Conservation (phyloP, 192 early-diverging fungal species). For the Backusella australiensis region DNA sequence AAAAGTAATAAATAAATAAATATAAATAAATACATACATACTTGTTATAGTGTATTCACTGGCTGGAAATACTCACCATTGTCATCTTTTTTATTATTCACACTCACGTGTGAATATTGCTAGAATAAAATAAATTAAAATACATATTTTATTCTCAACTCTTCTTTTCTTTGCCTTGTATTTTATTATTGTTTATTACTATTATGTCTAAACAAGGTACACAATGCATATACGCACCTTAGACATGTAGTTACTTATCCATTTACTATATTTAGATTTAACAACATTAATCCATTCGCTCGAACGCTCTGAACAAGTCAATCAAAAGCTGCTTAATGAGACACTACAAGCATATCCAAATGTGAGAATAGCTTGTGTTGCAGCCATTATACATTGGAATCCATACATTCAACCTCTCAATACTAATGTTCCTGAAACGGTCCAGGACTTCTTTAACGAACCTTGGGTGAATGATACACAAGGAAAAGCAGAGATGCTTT, state of each 20-base stretch:
- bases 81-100: not conserved
- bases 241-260: too few species aligned
- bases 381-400: conserved; percentile 17
- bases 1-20: too few species aligned
- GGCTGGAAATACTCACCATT: not conserved
- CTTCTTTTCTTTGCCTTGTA: not conserved
- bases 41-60: not conserved
- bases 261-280: not conserved
- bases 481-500: conserved; percentile 24
- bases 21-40: not conserved
- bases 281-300: not conserved
- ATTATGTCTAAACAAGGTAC: conserved; percentile 6
- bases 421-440: not conserved
- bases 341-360: not conserved
- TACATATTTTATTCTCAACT: not conserved
- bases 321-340: too few species aligned
- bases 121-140: not conserved
- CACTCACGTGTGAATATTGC: not conserved
- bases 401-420: not conserved
- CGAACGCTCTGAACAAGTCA: not conserved
- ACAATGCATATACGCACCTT: not conserved
- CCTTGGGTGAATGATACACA: conserved; percentile 17
- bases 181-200: not conserved
- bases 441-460: conserved; percentile 12
- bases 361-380: conserved; percentile 18